A percentile compares a stretch with the other conserved stretches of the same genome.
Evolutionary conservation across 371 early-diverging fungal species (phyloP).

Genomic region (Mucor saturninus): DNA sequence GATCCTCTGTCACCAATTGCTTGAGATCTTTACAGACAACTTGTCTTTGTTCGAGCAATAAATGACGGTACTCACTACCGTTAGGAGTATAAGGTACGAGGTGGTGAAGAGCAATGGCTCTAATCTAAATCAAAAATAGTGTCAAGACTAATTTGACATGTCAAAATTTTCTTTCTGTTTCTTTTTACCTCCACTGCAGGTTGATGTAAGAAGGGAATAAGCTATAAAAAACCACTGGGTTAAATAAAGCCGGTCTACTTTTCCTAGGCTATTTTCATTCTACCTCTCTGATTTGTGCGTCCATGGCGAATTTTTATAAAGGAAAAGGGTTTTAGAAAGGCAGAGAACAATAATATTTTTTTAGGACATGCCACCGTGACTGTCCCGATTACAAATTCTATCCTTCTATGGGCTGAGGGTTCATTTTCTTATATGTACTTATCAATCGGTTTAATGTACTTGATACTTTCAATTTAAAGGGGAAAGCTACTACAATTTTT

Average conservation of each 20-base stretch:
- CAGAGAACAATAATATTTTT: neutral
- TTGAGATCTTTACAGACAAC: constrained; percentile 73
- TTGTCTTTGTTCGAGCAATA: constrained; percentile 65
- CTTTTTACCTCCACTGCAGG: constrained; percentile 64
- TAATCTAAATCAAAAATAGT: constrained; percentile 53
- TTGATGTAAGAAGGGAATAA: constrained; percentile 67
- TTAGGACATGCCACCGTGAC: neutral
- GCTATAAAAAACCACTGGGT: constrained; percentile 28
- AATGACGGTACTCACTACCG: constrained; percentile 62
- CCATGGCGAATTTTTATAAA: constrained; percentile 15
- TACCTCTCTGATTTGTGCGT: constrained; percentile 35
- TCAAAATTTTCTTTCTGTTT: constrained; percentile 8
- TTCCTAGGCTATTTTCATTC: neutral
- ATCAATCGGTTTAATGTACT: too few relatives aligned
- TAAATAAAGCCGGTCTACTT: neutral
- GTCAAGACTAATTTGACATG: neutral
- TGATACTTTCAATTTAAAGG: too few relatives aligned
- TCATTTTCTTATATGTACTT: too few relatives aligned
- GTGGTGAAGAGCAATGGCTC: constrained; percentile 81
- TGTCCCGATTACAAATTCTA: neutral
- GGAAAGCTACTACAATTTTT: too few relatives aligned
- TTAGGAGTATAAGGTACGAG: constrained; percentile 75
- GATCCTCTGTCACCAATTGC: constrained; percentile 69
- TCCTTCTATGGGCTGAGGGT: too few relatives aligned
- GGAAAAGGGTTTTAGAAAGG: neutral